Conservation (phyloP, 2,329 filamentous ascomycete genomes). For the Claviceps sp. region DNA sequence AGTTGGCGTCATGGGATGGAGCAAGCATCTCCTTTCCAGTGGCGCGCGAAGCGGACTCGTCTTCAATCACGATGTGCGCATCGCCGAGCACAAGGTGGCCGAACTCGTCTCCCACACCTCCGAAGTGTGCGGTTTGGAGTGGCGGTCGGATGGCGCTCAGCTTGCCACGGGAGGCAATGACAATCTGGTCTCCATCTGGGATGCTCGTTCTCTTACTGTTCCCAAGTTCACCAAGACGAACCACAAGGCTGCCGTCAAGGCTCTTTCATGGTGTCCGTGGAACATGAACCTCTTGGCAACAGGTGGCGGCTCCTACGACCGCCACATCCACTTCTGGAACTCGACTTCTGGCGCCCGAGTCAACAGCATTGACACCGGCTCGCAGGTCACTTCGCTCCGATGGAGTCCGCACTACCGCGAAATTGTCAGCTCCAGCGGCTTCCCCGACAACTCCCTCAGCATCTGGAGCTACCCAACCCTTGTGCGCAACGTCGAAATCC, state of each 20-base stretch:
- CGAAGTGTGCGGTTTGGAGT: slow-evolving; percentile 95
- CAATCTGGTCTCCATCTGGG: slow-evolving; percentile 98
- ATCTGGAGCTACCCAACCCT: slow-evolving; percentile 98
- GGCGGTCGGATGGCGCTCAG: slow-evolving; percentile 91
- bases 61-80: slow-evolving; percentile 96
- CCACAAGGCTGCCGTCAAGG: slow-evolving; percentile 97
- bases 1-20: slow-evolving; percentile 97
- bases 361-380: slow-evolving; percentile 98
- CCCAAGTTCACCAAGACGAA: slow-evolving; percentile 99
- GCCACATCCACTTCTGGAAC: slow-evolving; percentile 99
- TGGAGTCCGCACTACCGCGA: slow-evolving; percentile 98
- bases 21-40: slow-evolving; percentile 92
- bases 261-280: slow-evolving; percentile 97
- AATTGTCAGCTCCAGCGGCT: slow-evolving; percentile 93
- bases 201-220: slow-evolving; percentile 80
- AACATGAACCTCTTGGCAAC: slow-evolving; percentile 94
- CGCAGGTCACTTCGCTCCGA: slow-evolving; percentile 87
- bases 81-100: slow-evolving; percentile 94
- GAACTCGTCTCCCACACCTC: slow-evolving; percentile 95
- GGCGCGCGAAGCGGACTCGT: slow-evolving; percentile 89
- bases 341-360: slow-evolving; percentile 92
- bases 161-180: slow-evolving; percentile 96
- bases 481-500: slow-evolving; percentile 95
- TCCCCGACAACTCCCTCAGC: slow-evolving; percentile 97
- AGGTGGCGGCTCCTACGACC: slow-evolving; percentile 89